These are phyloP conservation scores for Xylaria telfairii DNA, from an alignment of 495 filamentous ascomycete species.

Conservation along the genomic window DNA sequence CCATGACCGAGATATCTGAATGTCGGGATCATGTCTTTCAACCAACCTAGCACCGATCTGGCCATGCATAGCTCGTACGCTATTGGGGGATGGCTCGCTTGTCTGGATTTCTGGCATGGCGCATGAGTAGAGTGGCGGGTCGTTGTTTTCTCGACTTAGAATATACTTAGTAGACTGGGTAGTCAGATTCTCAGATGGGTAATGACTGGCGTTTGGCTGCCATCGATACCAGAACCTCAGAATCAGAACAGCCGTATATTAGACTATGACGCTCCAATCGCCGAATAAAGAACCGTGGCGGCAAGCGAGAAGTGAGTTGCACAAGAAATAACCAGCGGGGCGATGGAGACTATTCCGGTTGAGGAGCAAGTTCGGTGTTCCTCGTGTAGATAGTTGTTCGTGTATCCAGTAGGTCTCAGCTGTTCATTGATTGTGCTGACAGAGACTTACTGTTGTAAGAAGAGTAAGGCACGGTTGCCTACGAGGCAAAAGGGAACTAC, in stretches of 20 bases:
- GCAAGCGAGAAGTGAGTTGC: conserved; percentile 3
- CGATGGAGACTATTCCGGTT: conserved; percentile 9
- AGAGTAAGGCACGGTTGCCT: not conserved
- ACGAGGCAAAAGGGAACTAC: not conserved
- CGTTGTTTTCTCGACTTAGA: not conserved
- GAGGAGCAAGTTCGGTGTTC: not conserved
- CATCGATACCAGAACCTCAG: not conserved
- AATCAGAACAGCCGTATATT: not conserved
- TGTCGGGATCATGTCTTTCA: conserved; percentile 14
- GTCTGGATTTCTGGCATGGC: not conserved
- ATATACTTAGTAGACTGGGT: too few relatives aligned
- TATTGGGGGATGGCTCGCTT: not conserved
- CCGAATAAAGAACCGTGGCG: not conserved
- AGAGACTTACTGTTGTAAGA: not conserved
- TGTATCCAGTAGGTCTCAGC: conserved; percentile 1
- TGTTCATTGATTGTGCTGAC: not conserved
- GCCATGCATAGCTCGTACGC: not conserved
- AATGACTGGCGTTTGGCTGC: not conserved
- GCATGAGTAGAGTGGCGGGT: not conserved
- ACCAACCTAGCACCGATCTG: conserved; percentile 7
- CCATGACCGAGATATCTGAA: not conserved
- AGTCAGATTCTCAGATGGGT: not conserved
- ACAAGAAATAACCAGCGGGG: conserved; percentile 3
- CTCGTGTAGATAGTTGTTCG: not conserved
- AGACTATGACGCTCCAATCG: not conserved